These are phyloP conservation scores for Hypholoma sublateritium DNA, from an alignment of 768 basidiomycete species.

Conservation along the genomic window DNA sequence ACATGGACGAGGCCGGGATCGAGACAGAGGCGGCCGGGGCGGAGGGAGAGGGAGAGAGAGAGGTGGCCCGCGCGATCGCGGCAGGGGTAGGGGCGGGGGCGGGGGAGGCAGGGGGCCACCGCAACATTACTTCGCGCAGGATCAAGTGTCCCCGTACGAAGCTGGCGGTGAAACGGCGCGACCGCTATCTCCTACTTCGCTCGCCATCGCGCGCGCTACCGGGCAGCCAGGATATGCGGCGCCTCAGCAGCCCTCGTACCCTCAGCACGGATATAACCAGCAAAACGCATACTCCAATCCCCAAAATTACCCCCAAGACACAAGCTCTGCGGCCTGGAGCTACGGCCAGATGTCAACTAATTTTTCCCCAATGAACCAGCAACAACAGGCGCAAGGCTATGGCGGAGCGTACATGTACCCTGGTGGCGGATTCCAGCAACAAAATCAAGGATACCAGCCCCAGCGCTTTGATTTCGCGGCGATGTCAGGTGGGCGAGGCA, in stretches of 20 bases:
- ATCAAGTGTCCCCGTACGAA: neutral
- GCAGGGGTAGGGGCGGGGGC: constrained; percentile 27
- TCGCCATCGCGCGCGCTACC: constrained; percentile 44
- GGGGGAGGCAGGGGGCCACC: constrained; percentile 1
- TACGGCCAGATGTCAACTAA: neutral
- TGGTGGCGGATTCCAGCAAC: neutral
- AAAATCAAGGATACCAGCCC: neutral
- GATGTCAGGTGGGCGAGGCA: constrained; percentile 9
- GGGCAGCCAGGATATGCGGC: constrained; percentile 20
- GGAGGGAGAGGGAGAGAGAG: constrained; percentile 40
- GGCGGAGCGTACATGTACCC: neutral
- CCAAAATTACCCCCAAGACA: neutral
- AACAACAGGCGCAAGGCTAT: neutral
- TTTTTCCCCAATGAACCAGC: neutral
- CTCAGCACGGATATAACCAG: constrained; percentile 6
- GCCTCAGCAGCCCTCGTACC: constrained; percentile 5
- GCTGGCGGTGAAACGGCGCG: neutral
- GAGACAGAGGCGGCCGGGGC: constrained; percentile 19
- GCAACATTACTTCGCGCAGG: neutral
- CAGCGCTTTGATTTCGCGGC: neutral
- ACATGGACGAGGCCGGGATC: constrained; percentile 11
- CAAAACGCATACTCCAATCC: neutral
- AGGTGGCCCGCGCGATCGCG: constrained; percentile 31
- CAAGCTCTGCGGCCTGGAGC: neutral
- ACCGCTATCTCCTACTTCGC: constrained; percentile 36